Base-by-base conservation (phyloP, 352 stramenopile genomes). In the Phytophthora idaei region DNA sequence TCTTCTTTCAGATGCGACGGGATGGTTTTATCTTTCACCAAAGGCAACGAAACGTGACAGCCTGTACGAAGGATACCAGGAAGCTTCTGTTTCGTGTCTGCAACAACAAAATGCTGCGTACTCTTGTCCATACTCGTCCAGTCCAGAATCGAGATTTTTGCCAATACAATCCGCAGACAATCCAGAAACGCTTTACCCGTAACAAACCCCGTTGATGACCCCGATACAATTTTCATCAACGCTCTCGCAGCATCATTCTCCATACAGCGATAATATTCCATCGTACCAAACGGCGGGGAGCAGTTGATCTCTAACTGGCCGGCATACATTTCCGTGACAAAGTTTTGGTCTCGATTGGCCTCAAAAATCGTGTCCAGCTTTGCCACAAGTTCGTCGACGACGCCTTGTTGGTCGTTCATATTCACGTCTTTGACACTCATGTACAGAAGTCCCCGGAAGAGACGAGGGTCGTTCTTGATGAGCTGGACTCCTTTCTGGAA, bases 341-440 rank as follows among this genome's bases (percentile, higher is more conserved):
- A 93, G 36, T 90, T 93, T 28, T 83, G 62, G 3, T 80, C 70
- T 50, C 72, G 77, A 57, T 85, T 89, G 0, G 67, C 31, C 3
- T 63, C 67, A 32, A 90, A 51, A 25, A 90, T 53, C 0, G 44
- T 52, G 4, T 82, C n/a, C 0, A 91, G 64, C 56, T 90, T 90
- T 1, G 14, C 31, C 6, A 71, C 44, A 29, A 93, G 83, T 34
- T 93, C 85, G 8, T 72, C 41, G 1, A 90, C 14, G 0, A 90
- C 73, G 4, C 71, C 71, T 0, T 61, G 37, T 27, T 76, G 73
- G 42, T 91, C 85, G 45, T 91, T 86, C 12, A 76, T 74, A 29
- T 93, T 93, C 3, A 90, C 81, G 12, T 91, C 81, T 34, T 91
- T 91, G 5, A 89, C 77, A 14, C 70, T 81, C 77, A 89, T 87